Evolutionary conservation across 371 early-diverging fungal genomes (phyloP).

Genomic region (Funneliformis caledonium): DNA sequence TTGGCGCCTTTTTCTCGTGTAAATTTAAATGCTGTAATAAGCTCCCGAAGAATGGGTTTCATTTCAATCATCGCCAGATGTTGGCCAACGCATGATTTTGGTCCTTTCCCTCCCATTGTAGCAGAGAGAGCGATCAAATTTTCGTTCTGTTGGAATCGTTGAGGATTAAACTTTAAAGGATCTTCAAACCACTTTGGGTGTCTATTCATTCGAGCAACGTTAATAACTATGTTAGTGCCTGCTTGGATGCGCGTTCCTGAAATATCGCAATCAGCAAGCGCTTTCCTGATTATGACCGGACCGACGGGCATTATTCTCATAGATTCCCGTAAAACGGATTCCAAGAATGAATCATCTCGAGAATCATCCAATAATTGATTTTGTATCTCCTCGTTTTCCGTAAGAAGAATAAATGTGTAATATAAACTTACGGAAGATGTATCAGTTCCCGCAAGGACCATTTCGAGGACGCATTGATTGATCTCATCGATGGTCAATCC

Average conservation of each 20-base stretch:
- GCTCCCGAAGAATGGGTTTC: neutral
- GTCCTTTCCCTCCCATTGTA: neutral
- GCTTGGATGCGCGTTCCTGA: neutral
- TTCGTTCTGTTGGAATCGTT: neutral
- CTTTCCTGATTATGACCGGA: neutral
- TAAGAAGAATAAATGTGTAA: neutral
- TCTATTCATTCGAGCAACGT: neutral
- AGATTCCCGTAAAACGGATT: constrained; percentile 1
- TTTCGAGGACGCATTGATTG: neutral
- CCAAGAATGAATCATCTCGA: neutral
- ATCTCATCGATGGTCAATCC: neutral
- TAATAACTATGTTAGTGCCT: neutral
- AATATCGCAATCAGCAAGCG: neutral
- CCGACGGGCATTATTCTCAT: constrained; percentile 6
- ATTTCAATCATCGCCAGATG: constrained; percentile 1
- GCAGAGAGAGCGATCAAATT: neutral
- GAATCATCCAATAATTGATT: neutral
- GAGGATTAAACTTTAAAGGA: neutral
- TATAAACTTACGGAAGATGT: constrained; percentile 12
- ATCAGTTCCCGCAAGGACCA: neutral
- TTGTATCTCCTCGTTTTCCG: neutral
- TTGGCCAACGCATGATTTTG: neutral
- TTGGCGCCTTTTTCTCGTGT: neutral
- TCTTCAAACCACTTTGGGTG: neutral
- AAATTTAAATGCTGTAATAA: neutral